phyloP scores from a whole-genome alignment of 1,284 basidiomycete genomes.

The Boletus subluridellus region DNA sequence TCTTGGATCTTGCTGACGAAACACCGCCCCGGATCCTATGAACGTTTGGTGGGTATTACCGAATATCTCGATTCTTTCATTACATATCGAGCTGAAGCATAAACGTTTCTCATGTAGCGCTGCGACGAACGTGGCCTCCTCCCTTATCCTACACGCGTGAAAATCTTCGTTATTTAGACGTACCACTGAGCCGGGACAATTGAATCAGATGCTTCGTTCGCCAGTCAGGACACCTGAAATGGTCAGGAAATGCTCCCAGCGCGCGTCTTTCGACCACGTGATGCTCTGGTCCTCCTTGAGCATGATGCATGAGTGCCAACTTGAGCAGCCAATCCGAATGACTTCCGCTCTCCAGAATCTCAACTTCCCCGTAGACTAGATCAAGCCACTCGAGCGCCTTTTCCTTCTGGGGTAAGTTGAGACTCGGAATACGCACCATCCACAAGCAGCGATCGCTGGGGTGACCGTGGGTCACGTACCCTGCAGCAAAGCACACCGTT shows the following conservation, averaged over 20 bases:
- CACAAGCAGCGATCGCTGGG: constrained; percentile 53
- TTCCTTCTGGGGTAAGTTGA: constrained; percentile 10
- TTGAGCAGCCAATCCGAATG: constrained; percentile 31
- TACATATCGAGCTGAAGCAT: background rate
- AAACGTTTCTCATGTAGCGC: background rate
- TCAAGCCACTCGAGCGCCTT: constrained; percentile 34
- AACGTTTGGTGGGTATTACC: constrained; percentile 7
- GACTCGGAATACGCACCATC: constrained; percentile 38
- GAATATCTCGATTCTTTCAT: constrained; percentile 16
- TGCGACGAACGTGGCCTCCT: constrained; percentile 22
- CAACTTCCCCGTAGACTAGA: constrained; percentile 42
- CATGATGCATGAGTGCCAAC: constrained; percentile 50
- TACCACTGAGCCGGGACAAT: background rate
- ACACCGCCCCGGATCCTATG: too few relatives aligned
- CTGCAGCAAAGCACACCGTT: constrained; percentile 31
- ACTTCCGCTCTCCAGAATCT: constrained; percentile 41
- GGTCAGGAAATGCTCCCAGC: constrained; percentile 48
- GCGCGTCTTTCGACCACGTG: constrained; percentile 48
- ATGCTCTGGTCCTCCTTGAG: constrained; percentile 50
- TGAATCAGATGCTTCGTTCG: background rate
- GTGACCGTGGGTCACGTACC: constrained; percentile 60
- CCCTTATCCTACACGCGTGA: background rate
- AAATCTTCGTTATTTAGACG: background rate
- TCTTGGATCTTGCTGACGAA: too few relatives aligned
- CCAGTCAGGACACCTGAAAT: constrained; percentile 33